Evolutionary conservation across 148 eudicot genomes (phyloP).

Genomic region (Vaccinium myrtillus): DNA sequence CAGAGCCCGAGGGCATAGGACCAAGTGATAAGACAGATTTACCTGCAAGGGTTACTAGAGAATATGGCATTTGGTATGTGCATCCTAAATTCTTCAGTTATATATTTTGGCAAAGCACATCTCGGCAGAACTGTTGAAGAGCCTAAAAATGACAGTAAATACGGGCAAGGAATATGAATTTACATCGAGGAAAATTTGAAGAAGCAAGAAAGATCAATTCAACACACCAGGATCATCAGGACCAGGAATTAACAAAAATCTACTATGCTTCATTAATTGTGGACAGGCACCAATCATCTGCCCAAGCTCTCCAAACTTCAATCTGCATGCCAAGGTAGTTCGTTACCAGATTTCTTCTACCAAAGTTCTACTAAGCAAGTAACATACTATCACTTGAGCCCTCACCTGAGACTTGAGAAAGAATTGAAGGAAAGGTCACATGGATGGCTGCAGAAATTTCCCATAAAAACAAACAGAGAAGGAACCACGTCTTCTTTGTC

Average conservation of each 20-base stretch:
- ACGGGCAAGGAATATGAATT: conserved; percentile 8
- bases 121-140: conserved; percentile 95
- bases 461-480: conserved; percentile 93
- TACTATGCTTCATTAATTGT: conserved; percentile 67
- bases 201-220: neutral
- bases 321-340: conserved; percentile 38
- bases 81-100: conserved; percentile 70
- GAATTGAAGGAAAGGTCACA: conserved; percentile 77
- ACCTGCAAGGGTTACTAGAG: conserved; percentile 96
- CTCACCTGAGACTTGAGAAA: conserved; percentile 78
- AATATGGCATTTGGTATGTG: conserved; percentile 77
- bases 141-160: conserved; percentile 37
- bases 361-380: neutral
- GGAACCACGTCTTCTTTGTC: conserved; percentile 88
- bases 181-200: neutral
- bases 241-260: conserved; percentile 86
- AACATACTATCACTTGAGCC: neutral
- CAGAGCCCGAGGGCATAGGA: neutral
- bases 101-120: conserved; percentile 73
- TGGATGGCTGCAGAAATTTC: conserved; percentile 86
- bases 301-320: conserved; percentile 85
- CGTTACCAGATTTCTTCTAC: neutral
- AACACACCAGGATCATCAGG: conserved; percentile 78
- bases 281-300: conserved; percentile 70
- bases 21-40: neutral